Percentiles rank a stretch among this genome's conserved stretches.
Evolutionary conservation across 352 stramenopile genomes (phyloP).

Genomic region (Pythium rishiriense): DNA sequence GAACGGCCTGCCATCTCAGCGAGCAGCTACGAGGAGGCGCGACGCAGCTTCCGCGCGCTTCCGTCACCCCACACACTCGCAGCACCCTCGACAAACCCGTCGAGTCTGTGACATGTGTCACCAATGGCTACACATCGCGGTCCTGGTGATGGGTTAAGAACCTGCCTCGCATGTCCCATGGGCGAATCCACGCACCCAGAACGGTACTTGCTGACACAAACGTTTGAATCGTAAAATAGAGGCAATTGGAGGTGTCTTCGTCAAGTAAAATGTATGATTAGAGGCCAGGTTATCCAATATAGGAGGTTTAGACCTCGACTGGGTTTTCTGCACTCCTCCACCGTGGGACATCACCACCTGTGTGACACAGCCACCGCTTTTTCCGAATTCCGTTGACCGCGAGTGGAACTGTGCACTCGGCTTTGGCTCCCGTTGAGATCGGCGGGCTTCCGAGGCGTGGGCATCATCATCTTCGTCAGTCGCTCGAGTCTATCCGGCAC

Average conservation of each 20-base stretch:
- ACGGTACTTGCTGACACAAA: too few species aligned
- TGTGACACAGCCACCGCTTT: constrained; percentile 20
- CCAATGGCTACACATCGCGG: constrained; percentile 13
- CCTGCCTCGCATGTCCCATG: constrained; percentile 9
- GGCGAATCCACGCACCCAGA: too few species aligned
- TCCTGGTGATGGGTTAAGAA: constrained; percentile 7
- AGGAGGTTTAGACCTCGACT: background rate
- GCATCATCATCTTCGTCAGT: constrained; percentile 1
- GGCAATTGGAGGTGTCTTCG: background rate
- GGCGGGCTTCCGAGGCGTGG: background rate
- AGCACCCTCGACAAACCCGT: background rate
- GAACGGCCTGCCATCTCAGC: constrained; percentile 5
- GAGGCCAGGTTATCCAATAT: too few species aligned
- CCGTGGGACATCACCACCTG: constrained; percentile 20
- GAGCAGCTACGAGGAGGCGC: constrained; percentile 61
- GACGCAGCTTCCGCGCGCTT: constrained; percentile 47
- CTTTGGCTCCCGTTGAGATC: background rate
- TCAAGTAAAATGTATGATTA: too few species aligned
- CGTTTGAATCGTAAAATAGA: background rate
- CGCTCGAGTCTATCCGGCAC: too few species aligned
- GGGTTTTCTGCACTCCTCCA: too few species aligned
- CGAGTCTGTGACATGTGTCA: constrained; percentile 6
- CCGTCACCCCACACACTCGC: constrained; percentile 32
- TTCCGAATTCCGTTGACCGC: constrained; percentile 15
- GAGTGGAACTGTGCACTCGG: constrained; percentile 25